phyloP scores from a whole-genome alignment of 2,329 filamentous ascomycete species.

The Hypoxylon sp. region DNA sequence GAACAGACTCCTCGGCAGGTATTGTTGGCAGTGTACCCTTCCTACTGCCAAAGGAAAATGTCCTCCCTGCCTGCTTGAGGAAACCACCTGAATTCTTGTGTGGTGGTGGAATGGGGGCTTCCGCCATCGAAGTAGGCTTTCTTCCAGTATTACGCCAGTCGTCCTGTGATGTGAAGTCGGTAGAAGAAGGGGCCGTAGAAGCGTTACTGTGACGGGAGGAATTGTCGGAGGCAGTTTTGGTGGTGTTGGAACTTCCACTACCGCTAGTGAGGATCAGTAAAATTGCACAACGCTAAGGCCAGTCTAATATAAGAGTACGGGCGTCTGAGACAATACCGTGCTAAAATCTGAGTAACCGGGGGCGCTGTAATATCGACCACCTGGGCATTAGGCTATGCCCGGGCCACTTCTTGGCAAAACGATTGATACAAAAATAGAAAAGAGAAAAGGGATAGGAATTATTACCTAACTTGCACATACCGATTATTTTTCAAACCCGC shows the following conservation, averaged over 20 bases:
- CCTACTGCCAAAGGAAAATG: conserved; percentile 73
- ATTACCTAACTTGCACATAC: conserved; percentile 60
- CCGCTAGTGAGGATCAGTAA: conserved; percentile 61
- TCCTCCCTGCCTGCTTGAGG: conserved; percentile 69
- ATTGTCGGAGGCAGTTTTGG: conserved; percentile 72
- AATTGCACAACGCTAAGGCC: conserved; percentile 58
- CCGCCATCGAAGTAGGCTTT: conserved; percentile 56
- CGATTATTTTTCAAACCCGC: conserved; percentile 69
- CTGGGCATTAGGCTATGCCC: conserved; percentile 12
- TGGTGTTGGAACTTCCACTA: conserved; percentile 74
- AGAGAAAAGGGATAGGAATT: conserved; percentile 32
- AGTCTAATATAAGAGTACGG: conserved; percentile 43
- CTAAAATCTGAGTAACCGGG: conserved; percentile 40
- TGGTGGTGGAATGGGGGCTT: conserved; percentile 59
- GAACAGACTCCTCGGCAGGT: conserved; percentile 57
- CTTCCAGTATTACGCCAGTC: conserved; percentile 58
- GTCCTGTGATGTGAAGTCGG: conserved; percentile 61
- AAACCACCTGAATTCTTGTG: conserved; percentile 69
- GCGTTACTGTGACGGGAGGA: conserved; percentile 74
- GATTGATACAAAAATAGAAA: conserved; percentile 33
- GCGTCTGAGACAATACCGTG: conserved; percentile 45
- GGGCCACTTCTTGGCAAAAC: conserved; percentile 32
- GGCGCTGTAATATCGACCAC: conserved; percentile 31
- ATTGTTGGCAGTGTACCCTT: conserved; percentile 60
- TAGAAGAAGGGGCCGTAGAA: conserved; percentile 73